Base-by-base conservation (phyloP, 1,284 basidiomycete genomes). In the Neonothopanus nambi region DNA sequence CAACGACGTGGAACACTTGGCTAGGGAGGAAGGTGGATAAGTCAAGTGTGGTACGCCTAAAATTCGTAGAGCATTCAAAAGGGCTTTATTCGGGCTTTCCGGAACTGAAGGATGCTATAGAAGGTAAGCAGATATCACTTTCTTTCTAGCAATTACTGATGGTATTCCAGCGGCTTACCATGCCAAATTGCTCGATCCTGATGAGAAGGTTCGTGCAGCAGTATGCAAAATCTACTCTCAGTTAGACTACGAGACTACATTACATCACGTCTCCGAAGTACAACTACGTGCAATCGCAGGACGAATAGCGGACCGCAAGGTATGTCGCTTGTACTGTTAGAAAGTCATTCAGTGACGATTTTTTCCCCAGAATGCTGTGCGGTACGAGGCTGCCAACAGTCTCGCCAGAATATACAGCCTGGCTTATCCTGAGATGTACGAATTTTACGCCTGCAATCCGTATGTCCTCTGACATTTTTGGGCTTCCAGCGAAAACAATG, bases 371-470 rank as follows among this genome's bases (percentile, higher is more conserved):
- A 74, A 82, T 5, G 60, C 73, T n/a, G 95, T 99, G 1, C 85
- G 93, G n/a, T 64, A 74, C 0, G 91, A 95, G 68, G 92, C 96
- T 0, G 78, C 93, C 57, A 84, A 81, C 37, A 84, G 86, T 8
- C 69, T 97, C 0, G 93, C 88, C 3, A 88, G 82, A 60, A 71
- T 98, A 1, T 99, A 91, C 69, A 81, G 80, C 57, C 73, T 91
- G 24, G 95, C 95, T 0, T 95, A 87, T 67, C 80, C 90, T 0
- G 93, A 97, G 67, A 95, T 98, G 93, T 93, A 63, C 57, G 89
- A 71, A 2, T n/a, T 21, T 9, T 4, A 28, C 21, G 49, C 28
- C 35, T 52, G 1, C 12, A 5, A 28, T 24, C 9, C 6, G 18
- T 18, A 6, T 18, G 1, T 47, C 28, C 18, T 12, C 45, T 53